Evolutionary conservation across 148 eudicot genomes (phyloP).

Genomic region (Selenicereus undatus): DNA sequence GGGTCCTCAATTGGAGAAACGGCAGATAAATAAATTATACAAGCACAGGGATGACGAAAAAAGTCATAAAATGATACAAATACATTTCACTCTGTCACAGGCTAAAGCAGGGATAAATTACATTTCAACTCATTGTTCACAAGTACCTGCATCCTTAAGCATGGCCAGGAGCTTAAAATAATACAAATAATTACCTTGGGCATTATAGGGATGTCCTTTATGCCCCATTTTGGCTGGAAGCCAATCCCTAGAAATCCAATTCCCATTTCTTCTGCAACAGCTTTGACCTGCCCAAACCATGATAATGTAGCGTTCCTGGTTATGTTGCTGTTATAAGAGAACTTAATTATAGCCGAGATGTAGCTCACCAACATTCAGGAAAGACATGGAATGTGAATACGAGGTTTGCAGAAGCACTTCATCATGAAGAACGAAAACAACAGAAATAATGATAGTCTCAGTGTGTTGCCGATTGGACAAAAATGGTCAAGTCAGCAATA

Average conservation of each 20-base stretch:
- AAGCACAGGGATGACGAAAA: neutral
- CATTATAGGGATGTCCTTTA: slow-evolving; percentile 87
- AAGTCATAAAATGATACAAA: neutral
- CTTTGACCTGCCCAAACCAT: slow-evolving; percentile 65
- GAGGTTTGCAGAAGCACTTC: neutral
- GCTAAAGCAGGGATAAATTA: neutral
- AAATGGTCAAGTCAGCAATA: neutral
- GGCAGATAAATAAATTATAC: neutral
- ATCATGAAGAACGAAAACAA: neutral
- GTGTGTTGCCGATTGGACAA: neutral
- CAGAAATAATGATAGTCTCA: neutral
- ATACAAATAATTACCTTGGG: slow-evolving; percentile 64
- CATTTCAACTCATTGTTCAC: neutral
- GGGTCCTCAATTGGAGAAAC: neutral
- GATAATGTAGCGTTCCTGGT: neutral
- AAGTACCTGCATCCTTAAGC: neutral
- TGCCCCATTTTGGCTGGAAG: slow-evolving; percentile 88
- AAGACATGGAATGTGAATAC: neutral
- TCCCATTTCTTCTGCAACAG: slow-evolving; percentile 99
- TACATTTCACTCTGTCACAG: neutral
- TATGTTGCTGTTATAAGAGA: neutral
- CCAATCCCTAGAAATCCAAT: slow-evolving; percentile 95
- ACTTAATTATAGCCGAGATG: neutral
- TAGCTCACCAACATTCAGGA: neutral
- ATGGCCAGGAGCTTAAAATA: neutral